phyloP scores from a whole-genome alignment of 108 stramenopile species.

The Cyclostephanos tholiformis region DNA sequence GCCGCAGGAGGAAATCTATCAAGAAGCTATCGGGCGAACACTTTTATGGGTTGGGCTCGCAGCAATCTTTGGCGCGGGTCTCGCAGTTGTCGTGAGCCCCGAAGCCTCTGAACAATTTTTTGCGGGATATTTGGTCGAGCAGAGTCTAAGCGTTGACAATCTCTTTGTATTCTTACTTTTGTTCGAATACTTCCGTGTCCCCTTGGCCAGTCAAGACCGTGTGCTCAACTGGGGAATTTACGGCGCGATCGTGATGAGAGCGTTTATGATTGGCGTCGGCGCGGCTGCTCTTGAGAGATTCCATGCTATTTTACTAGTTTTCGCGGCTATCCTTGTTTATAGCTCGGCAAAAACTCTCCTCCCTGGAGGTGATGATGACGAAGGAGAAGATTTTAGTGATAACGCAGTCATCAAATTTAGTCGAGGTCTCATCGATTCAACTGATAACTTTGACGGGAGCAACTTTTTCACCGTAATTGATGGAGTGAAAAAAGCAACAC shows the following conservation, averaged over 20 bases:
- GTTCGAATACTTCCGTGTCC: conserved; percentile 90
- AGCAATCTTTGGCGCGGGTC: conserved; percentile 57
- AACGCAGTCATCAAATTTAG: conserved; percentile 75
- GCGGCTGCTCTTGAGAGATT: conserved; percentile 86
- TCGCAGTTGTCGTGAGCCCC: conserved; percentile 44
- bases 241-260: conserved; percentile 91
- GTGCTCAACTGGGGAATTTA: conserved; percentile 88
- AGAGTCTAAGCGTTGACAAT: conserved; percentile 89
- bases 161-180: conserved; percentile 88
- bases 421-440: conserved; percentile 66
- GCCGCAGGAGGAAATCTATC: conserved; percentile 48
- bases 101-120: conserved; percentile 76
- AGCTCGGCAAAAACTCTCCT: conserved; percentile 75
- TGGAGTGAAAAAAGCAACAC: conserved; percentile 88
- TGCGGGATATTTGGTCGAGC: conserved; percentile 90
- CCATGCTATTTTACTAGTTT: conserved; percentile 83
- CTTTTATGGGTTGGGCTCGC: conserved; percentile 73
- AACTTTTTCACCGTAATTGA: conserved; percentile 84
- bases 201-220: conserved; percentile 66
- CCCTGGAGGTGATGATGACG: conserved; percentile 75
- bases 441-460: conserved; percentile 84
- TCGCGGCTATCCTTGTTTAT: conserved; percentile 87
- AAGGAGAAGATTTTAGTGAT: conserved; percentile 76
- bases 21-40: conserved; percentile 71
- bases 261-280: conserved; percentile 92